Conservation (phyloP, 768 basidiomycete species). For the Pleurotus sapidus region DNA sequence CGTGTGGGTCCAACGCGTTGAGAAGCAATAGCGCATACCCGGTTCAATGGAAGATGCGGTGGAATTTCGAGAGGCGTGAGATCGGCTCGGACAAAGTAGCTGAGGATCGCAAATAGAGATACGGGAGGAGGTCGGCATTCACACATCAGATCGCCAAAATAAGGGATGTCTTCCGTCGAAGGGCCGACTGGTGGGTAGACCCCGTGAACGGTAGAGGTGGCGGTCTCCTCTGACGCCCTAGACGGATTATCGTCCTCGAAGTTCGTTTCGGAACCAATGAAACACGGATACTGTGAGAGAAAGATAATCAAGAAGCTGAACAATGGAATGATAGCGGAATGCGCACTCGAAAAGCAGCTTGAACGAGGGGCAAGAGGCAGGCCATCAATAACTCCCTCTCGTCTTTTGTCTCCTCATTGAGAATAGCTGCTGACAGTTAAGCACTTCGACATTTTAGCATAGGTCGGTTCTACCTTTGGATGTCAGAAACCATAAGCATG, state of each 20-base stretch:
- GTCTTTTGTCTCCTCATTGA: conserved; percentile 30
- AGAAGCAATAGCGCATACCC: conserved; percentile 25
- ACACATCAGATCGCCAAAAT: conserved; percentile 38
- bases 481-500: conserved; percentile 45
- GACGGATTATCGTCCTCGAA: conserved; percentile 18
- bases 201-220: conserved; percentile 17
- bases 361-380: conserved; percentile 41
- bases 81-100: conserved; percentile 44
- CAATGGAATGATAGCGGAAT: not conserved
- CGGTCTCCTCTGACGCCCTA: conserved; percentile 8
- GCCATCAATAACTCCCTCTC: conserved; percentile 28
- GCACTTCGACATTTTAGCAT: not conserved
- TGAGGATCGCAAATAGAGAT: conserved; percentile 44
- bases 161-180: conserved; percentile 27
- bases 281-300: conserved; percentile 40
- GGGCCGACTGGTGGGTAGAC: conserved; percentile 27
- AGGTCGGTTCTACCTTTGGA: conserved; percentile 26
- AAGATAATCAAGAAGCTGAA: conserved; percentile 15
- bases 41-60: conserved; percentile 31
- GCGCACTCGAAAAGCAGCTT: conserved; percentile 49
- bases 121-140: conserved; percentile 36
- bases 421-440: conserved; percentile 20
- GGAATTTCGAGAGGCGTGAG: conserved; percentile 31
- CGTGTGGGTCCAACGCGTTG: conserved; percentile 37
- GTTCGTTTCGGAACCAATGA: conserved; percentile 29